Base-by-base conservation (phyloP, 106 monocot genomes). In the Narthecium ossifragum region DNA sequence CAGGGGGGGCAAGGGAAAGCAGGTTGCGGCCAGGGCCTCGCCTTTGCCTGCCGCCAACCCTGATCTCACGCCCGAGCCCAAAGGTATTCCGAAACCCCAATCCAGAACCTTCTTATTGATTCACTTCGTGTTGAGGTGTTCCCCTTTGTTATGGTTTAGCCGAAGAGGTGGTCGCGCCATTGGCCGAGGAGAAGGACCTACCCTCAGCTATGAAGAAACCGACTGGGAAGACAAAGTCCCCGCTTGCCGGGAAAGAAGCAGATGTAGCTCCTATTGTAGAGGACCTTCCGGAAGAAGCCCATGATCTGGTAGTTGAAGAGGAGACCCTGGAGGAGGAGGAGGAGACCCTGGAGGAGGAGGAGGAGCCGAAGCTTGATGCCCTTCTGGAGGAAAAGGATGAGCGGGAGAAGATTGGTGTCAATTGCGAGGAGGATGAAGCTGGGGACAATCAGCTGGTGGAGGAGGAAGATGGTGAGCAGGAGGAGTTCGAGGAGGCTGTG, bases 211-310 rank as follows among this genome's bases (percentile, higher is more conserved):
- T 6, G 40, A 69, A 63, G 46, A 64, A 63, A 60, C 13, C 8
- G 3, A 47, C 28, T 31, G 65, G n/a, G n/a, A 73, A 77, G 53
- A 22, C 29, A 25, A 75, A 63, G 56, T 32, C 62, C 23, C 70
- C 61, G 0, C 4, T 46, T 5, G 52, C 40, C 33, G 71, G 48
- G 26, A 71, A 64, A 33, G 26, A 49, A 3, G 73, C 57, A 8
- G 29, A 47, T 34, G 37, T 43, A 36, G 47, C 22, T 49, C 9
- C 41, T 12, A 63, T 33, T 26, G 43, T 17, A 58, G 43, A 4
- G 53, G 32, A 33, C 17, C 33, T 8, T 27, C 22, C 21, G 37
- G 63, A 63, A 63, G 57, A 13, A 27, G 7, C 22, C 13, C 17
- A 11, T 1, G 8, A 6, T 28, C 34, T 34, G 33, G 60, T 60